Conservation (phyloP, 2,329 filamentous ascomycete species). For the Aspergillus tamarii region DNA sequence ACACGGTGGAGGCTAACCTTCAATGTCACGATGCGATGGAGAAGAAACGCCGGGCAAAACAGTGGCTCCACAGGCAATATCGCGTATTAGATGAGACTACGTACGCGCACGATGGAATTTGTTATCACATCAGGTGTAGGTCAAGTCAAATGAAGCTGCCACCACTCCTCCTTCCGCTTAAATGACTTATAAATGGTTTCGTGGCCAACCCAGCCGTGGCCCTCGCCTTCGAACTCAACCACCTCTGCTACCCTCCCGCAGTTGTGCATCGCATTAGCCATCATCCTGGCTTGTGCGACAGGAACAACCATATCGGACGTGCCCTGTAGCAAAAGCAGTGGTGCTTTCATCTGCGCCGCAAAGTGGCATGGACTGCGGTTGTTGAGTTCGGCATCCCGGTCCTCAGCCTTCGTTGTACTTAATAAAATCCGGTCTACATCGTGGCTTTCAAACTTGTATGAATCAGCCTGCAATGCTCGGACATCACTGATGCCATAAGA, state of each 20-base stretch:
- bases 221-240: conserved; percentile 54
- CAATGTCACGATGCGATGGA: too few species aligned
- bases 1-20: too few species aligned
- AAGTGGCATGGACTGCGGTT: conserved; percentile 56
- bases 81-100: too few species aligned
- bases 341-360: conserved; percentile 52
- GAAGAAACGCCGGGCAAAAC: too few species aligned
- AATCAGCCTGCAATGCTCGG: conserved; percentile 49
- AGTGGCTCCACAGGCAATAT: too few species aligned
- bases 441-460: conserved; percentile 61
- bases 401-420: conserved; percentile 37
- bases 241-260: conserved; percentile 52
- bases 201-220: conserved; percentile 48
- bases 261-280: conserved; percentile 51
- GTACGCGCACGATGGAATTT: too few species aligned
- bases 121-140: too few species aligned
- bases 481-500: conserved; percentile 58
- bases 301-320: conserved; percentile 61
- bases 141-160: conserved; percentile 5
- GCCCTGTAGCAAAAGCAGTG: conserved; percentile 61
- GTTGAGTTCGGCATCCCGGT: conserved; percentile 47
- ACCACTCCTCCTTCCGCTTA: conserved; percentile 11
- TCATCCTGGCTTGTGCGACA: conserved; percentile 57
- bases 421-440: conserved; percentile 55
- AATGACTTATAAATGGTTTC: conserved; percentile 25